phyloP scores from a whole-genome alignment of 306 rosid species.

The Prunus mira region DNA sequence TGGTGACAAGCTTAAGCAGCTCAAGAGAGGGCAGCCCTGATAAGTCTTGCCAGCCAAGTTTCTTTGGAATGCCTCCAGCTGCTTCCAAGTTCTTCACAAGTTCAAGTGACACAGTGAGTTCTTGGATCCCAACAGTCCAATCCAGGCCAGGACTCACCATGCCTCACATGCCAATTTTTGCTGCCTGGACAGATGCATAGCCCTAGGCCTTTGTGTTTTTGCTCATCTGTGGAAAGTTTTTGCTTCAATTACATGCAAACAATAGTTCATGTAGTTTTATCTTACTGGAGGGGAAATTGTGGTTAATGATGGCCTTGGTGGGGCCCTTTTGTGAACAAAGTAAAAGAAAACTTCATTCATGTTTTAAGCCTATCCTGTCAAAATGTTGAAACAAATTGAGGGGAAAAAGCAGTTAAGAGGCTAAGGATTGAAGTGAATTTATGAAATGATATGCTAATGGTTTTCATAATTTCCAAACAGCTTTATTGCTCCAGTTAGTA shows the following conservation, averaged over 20 bases:
- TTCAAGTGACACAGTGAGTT: slow-evolving; percentile 39
- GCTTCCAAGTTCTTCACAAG: slow-evolving; percentile 41
- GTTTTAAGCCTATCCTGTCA: neutral
- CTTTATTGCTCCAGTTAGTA: slow-evolving; percentile 30
- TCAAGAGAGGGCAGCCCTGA: slow-evolving; percentile 77
- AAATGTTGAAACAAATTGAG: slow-evolving; percentile 17
- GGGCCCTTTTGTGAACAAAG: slow-evolving; percentile 5
- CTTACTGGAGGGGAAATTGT: slow-evolving; percentile 5
- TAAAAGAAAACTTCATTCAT: slow-evolving; percentile 14
- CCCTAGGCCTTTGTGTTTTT: neutral
- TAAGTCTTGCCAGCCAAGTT: slow-evolving; percentile 43
- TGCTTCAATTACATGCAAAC: slow-evolving; percentile 27
- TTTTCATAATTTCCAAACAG: slow-evolving; percentile 28
- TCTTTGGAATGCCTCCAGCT: slow-evolving; percentile 50
- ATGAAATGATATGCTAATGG: slow-evolving; percentile 32
- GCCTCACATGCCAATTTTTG: slow-evolving; percentile 75
- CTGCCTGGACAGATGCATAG: slow-evolving; percentile 70
- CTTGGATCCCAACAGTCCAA: slow-evolving; percentile 65
- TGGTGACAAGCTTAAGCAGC: slow-evolving; percentile 69
- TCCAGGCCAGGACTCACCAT: slow-evolving; percentile 49
- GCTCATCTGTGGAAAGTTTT: slow-evolving; percentile 16
- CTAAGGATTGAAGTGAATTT: slow-evolving; percentile 19
- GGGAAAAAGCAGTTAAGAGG: slow-evolving; percentile 22
- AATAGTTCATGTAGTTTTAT: slow-evolving; percentile 12
- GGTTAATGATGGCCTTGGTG: slow-evolving; percentile 25